A percentile compares a stretch with the other conserved stretches of the same genome.
Evolutionary conservation across 352 stramenopile species (phyloP).

Genomic region (Globisporangium megalacanthum): DNA sequence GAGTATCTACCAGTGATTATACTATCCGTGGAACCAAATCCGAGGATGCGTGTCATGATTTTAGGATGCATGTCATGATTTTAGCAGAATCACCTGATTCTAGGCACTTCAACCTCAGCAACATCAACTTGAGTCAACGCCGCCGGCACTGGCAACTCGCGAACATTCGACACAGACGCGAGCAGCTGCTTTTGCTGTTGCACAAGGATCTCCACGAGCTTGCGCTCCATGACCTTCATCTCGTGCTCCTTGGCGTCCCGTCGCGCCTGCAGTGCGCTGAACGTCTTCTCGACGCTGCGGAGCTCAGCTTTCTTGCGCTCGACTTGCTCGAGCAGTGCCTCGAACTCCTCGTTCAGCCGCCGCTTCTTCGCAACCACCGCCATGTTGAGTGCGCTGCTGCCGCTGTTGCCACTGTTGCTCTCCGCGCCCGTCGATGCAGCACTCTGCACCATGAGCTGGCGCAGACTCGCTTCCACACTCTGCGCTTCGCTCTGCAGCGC

Average conservation of each 20-base stretch:
- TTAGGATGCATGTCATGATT: background rate
- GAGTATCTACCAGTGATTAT: too few species aligned
- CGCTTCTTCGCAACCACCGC: conserved; percentile 68
- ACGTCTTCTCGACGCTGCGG: conserved; percentile 55
- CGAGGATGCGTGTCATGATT: background rate
- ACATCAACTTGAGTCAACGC: background rate
- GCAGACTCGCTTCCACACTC: conserved; percentile 38
- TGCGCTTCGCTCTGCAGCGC: conserved; percentile 57
- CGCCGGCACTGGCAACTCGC: conserved; percentile 23
- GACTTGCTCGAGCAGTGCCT: conserved; percentile 62
- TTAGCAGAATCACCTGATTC: too few species aligned
- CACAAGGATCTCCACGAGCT: conserved; percentile 80
- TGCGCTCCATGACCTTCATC: conserved; percentile 70
- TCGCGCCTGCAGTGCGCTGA: conserved; percentile 39
- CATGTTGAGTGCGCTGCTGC: conserved; percentile 39
- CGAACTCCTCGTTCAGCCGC: conserved; percentile 78
- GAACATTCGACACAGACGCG: conserved; percentile 32
- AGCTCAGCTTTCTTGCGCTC: conserved; percentile 65
- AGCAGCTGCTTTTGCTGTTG: conserved; percentile 83
- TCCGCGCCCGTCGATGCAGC: background rate
- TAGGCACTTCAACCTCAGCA: too few species aligned
- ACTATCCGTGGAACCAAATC: too few species aligned
- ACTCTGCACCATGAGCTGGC: conserved; percentile 55
- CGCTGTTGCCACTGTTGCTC: background rate
- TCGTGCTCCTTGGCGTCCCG: conserved; percentile 72